These are phyloP conservation scores for Kluyveromyces nonfermentans DNA, from an alignment of 805 yeast genomes.

Conservation along the genomic window DNA sequence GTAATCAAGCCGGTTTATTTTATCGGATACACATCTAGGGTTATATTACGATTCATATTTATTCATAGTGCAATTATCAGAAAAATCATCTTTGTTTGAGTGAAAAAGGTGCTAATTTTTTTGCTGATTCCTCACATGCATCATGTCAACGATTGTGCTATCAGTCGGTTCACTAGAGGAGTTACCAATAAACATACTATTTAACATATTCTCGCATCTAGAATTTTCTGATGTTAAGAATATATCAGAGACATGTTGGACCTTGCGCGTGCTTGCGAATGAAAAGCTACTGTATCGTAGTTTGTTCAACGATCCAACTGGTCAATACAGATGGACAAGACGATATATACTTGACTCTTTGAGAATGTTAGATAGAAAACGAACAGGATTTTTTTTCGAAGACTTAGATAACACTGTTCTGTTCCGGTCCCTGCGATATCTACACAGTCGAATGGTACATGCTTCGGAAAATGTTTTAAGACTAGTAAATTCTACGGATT, in stretches of 20 bases:
- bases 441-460: background rate
- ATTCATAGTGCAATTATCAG: background rate
- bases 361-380: conserved; percentile 13
- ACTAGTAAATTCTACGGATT: background rate
- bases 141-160: background rate
- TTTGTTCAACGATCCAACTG: conserved; percentile 7
- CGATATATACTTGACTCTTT: conserved; percentile 16
- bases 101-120: background rate
- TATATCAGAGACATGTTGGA: conserved; percentile 14
- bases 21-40: background rate
- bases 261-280: conserved; percentile 19
- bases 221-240: conserved; percentile 16
- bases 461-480: background rate
- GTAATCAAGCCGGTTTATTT: too few relatives aligned
- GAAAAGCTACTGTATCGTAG: conserved; percentile 16
- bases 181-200: conserved; percentile 19
- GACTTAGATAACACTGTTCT: conserved; percentile 10
- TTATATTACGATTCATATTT: background rate
- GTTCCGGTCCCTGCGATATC: conserved; percentile 10
- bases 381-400: conserved; percentile 4
- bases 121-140: background rate
- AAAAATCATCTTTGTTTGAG: background rate
- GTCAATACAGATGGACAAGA: conserved; percentile 13
- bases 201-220: conserved; percentile 17
- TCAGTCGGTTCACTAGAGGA: conserved; percentile 8